Evolutionary conservation across 2,329 filamentous ascomycete genomes (phyloP), one percentile per base, ranked within the genome.

Genomic region (Zymoseptoria crescenta): DNA sequence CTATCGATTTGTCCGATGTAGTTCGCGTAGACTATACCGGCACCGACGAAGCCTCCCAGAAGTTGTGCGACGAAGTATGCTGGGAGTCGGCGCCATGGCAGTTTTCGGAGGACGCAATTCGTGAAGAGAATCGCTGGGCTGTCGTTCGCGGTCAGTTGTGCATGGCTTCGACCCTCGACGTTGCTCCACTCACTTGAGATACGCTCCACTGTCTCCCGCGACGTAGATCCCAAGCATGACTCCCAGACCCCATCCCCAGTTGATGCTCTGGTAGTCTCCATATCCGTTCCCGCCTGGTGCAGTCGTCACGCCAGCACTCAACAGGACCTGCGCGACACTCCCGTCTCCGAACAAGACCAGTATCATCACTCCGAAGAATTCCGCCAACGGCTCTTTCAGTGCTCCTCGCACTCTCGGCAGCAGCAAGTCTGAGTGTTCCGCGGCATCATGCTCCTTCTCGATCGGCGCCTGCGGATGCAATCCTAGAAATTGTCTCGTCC

Each of bases 71-170:
- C 57, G 45, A 82, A 76, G 72, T 90, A 90, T n/a, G 86, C 72
- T 1, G 86, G 87, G 62, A 89, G 84, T 48, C 87, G 84, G 51
- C 82, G 79, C 84, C 86, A 89, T 5, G 87, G 85, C 28, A 88
- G 80, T 56, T 83, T 81, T 56, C 87, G 83, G 71, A 82, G 87
- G 53, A 90, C 73, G 68, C 87, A 89, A 73, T 85, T 87, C 60
- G 82, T 80, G 28, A 90, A 79, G 1, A 87, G 89, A 16, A 90
- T 81, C n/a, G 85, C 87, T 0, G 87, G 85, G 68, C 87, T 87
- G 52, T 51, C 20, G 5, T 24, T 27, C 24, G 21, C 13, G 3
- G 49, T 51, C 49, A 51, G 49, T 19, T 19, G 35, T 45, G 35
- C 35, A 6, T 51, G 1, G 1, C 24, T 19, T 51, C 7, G 1